These are phyloP conservation scores for Grigorovia yakushimaensis DNA, from an alignment of 805 yeast genomes.

Conservation along the genomic window DNA sequence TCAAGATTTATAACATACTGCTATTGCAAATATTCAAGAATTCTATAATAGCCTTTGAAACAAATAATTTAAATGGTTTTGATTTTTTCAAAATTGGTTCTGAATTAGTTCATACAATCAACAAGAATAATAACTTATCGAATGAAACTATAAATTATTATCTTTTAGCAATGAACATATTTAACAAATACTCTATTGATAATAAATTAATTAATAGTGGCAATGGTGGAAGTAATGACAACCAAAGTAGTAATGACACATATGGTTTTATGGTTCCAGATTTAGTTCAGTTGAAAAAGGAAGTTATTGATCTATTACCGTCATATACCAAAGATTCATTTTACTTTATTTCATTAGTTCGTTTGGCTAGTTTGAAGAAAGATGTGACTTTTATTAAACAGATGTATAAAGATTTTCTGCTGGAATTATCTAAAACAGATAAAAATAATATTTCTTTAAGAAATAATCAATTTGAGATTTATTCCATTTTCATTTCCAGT, in stretches of 20 bases:
- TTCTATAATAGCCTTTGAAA: constrained; percentile 33
- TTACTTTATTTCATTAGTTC: constrained; percentile 33
- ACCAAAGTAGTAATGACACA: background rate
- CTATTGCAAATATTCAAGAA: constrained; percentile 44
- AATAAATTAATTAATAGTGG: constrained; percentile 14
- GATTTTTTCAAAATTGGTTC: constrained; percentile 43
- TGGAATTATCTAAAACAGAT: constrained; percentile 3
- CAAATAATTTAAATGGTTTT: constrained; percentile 32
- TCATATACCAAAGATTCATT: constrained; percentile 21
- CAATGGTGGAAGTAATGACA: background rate
- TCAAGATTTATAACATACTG: constrained; percentile 43
- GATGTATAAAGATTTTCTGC: constrained; percentile 33
- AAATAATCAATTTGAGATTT: constrained; percentile 38
- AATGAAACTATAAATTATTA: constrained; percentile 38
- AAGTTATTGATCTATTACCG: constrained; percentile 11
- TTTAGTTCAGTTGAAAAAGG: constrained; percentile 3
- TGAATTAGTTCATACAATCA: constrained; percentile 36
- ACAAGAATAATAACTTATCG: constrained; percentile 34
- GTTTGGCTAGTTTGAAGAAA: constrained; percentile 32
- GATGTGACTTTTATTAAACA: constrained; percentile 32
- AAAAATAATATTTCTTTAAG: constrained; percentile 10
- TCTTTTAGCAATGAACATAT: constrained; percentile 36
- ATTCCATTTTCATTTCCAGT: constrained; percentile 42
- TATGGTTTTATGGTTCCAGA: constrained; percentile 4
- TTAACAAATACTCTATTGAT: constrained; percentile 27